Evolutionary conservation across 2,329 filamentous ascomycete species (phyloP), one percentile per base, ranked within the genome.

Genomic region (Talaromyces amestolkiae): DNA sequence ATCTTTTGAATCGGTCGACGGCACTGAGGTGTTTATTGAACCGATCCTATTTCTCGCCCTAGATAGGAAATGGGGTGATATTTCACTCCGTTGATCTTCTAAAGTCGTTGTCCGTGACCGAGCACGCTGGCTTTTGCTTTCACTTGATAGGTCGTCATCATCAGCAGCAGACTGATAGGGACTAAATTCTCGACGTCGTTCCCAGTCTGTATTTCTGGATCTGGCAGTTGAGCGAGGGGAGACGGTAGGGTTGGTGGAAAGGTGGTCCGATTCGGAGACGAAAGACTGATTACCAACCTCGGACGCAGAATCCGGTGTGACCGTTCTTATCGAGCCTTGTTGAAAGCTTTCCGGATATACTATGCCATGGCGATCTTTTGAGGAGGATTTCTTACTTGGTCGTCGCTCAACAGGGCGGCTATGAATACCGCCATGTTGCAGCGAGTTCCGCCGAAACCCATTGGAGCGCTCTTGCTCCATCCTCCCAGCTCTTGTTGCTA

Each of bases 351-450:
- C 81, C 35, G 79, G 78, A 67, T 81, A 81, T 31, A 81, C 74
- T 69, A 79, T 79, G 56, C 79, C 80, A 70, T 80, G 79, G 39
- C 79, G 77, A 67, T 82, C 80, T 66, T 76, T 78, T 19, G 80
- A 82, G 33, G 80, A 79, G 37, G 79, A 80, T 67, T 82, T 81
- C 69, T 81, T 82, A 73, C 80, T 82, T 10, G 79, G 72, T 45
- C 79, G 74, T 56, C 79, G 75, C 72, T 80, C 78, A 66, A 81
- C 74, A 37, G 78, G 77, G 64, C 78, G 76, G 66, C 73, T 77
- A 66, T 79, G 73, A 53, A 71, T 68, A 64, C 75, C 75, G 64
- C 75, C 75, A 61, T 78, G 75, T 60, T 77, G 76, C 67, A 75
- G 72, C 22, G 78, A 79, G 67, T 77, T 77, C 69, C 77, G 75